A percentile compares a stretch with the other conserved stretches of the same genome.
These are phyloP conservation scores for Sphagnurus paluster DNA, from an alignment of 1,284 basidiomycete species.

Conservation along the genomic window DNA sequence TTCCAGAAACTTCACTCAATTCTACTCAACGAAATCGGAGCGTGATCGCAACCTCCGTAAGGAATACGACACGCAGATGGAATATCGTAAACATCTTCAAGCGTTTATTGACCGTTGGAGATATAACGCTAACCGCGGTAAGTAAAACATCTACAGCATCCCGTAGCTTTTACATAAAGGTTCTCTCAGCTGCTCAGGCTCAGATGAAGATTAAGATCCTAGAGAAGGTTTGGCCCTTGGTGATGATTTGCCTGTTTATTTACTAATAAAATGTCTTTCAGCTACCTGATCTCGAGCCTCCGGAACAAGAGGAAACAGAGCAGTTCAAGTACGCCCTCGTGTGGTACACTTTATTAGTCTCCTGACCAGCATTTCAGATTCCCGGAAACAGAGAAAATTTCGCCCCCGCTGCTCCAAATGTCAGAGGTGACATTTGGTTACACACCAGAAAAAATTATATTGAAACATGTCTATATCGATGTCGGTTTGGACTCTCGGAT, in stretches of 20 bases:
- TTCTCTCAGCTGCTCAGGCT: conserved; percentile 75
- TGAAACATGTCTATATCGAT: conserved; percentile 87
- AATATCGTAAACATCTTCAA: conserved; percentile 93
- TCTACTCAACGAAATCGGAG: conserved; percentile 98
- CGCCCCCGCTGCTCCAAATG: conserved; percentile 94
- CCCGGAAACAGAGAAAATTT: conserved; percentile 94
- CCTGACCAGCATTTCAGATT: no score
- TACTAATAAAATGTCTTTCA: no score
- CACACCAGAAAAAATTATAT: conserved; percentile 74
- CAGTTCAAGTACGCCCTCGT: conserved; percentile 74
- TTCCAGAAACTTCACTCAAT: conserved; percentile 90
- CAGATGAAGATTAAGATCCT: conserved; percentile 98
- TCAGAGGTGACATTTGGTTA: conserved; percentile 94
- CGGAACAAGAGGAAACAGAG: conserved; percentile 88
- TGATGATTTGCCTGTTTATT: no score
- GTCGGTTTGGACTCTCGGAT: conserved; percentile 88
- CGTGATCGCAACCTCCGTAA: conserved; percentile 89
- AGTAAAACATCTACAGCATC: conserved; percentile 11
- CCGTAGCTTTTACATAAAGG: conserved; percentile 1
- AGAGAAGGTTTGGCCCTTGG: conserved; percentile 86
- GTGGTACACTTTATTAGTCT: no score
- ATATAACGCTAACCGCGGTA: conserved; percentile 89
- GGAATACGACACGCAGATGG: conserved; percentile 95
- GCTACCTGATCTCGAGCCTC: conserved; percentile 91
- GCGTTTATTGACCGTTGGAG: conserved; percentile 98